Percentiles rank a stretch among this genome's conserved stretches.
phyloP scores from a whole-genome alignment of 345 rosid genomes.

The Camelina laxa region DNA sequence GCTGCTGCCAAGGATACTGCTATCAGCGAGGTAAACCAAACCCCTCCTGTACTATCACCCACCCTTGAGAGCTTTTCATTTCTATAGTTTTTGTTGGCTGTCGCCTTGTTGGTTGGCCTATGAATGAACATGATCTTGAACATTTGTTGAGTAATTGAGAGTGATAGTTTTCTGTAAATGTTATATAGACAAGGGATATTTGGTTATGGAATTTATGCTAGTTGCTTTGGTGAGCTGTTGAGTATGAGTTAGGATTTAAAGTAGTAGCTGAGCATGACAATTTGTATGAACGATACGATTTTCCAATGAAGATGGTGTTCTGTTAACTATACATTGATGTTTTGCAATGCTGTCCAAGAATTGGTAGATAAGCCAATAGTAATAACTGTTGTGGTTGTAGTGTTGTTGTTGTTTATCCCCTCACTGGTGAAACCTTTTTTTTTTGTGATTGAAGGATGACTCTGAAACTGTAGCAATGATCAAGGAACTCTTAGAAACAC shows the following conservation, averaged over 20 bases:
- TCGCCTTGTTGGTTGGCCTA: too few relatives aligned
- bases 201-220: background rate
- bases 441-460: slow-evolving; percentile 64
- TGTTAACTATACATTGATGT: background rate
- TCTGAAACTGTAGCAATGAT: slow-evolving; percentile 97
- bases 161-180: background rate
- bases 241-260: slow-evolving; percentile 5
- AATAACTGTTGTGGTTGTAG: background rate
- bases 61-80: background rate
- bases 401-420: background rate
- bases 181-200: background rate
- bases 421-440: background rate
- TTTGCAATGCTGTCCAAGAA: background rate
- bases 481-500: slow-evolving; percentile 91
- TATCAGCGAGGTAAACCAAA: slow-evolving; percentile 61
- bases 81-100: background rate
- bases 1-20: slow-evolving; percentile 89
- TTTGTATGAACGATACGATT: background rate
- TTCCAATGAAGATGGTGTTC: background rate
- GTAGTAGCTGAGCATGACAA: background rate
- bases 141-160: background rate
- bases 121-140: too few relatives aligned
- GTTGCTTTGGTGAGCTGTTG: slow-evolving; percentile 4
- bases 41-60: background rate
- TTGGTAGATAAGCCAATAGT: background rate